Evolutionary conservation across 2,329 filamentous ascomycete genomes (phyloP), one percentile per base, ranked within the genome.

Genomic region (Diaporthe sp.): DNA sequence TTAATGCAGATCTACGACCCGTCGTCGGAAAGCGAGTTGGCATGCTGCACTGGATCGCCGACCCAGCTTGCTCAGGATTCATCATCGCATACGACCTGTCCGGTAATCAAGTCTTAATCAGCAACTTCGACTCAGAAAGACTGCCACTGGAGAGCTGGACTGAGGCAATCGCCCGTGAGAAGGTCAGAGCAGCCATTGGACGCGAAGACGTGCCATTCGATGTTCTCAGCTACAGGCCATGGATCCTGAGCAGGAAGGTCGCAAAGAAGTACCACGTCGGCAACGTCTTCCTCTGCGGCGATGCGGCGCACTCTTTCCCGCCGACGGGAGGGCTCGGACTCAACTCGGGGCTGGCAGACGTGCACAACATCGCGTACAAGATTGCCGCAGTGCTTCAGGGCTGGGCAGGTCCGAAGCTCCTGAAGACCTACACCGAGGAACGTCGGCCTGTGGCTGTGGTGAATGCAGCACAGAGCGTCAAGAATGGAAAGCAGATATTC

Each of bases 21-120:
- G 79, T 87, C 0, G 78, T 87, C 0, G 79, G 80, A 4, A 80
- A 84, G 0, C 79, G 82, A 31, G 83, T 85, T 0, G 85, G 86
- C 7, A 87, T 87, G 85, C 78, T 87, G 3, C 84, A 87, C 76
- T 87, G 85, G 85, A 81, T 87, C 25, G 83, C 84, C 76, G 85
- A 87, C 67, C 85, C 86, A 0, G 80, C 81, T 8, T 83, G 82
- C 31, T 84, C 85, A 2, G 85, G 86, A 0, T 86, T 87, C 77
- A 85, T 87, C 37, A 86, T 87, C 46, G 84, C 82, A 0, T 87
- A 87, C 68, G 83, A 86, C 67, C 77, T 87, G 1, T 81, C 79
- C 0, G 83, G 81, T 0, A 86, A 86, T 39, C 83, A 86, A 71
- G 85, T 87, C 1, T 67, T 86, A 46, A 87, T 87, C 42, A 84